Evolutionary conservation across 2,329 filamentous ascomycete genomes (phyloP).

Genomic region (Cytospora piceicola): DNA sequence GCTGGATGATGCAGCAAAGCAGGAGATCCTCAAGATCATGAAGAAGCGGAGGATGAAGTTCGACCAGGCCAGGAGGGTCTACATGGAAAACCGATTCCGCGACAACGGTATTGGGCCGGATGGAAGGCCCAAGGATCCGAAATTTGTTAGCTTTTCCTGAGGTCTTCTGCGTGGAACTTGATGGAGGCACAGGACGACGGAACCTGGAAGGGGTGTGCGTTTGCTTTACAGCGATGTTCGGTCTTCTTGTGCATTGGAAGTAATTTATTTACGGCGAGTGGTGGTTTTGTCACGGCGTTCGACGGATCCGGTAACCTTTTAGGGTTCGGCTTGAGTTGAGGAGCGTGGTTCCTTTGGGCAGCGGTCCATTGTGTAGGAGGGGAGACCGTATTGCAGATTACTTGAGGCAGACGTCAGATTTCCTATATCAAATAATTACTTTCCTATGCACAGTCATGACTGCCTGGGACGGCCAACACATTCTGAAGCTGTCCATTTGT

Average conservation of each 20-base stretch:
- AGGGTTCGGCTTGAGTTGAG: neutral
- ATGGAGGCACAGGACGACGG: neutral
- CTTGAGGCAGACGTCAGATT: slow-evolving; percentile 19
- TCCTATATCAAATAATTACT: neutral
- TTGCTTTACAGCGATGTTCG: neutral
- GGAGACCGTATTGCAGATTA: slow-evolving; percentile 3
- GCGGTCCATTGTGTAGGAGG: neutral
- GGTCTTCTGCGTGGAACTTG: neutral
- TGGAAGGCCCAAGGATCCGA: slow-evolving; percentile 85
- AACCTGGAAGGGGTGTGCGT: neutral
- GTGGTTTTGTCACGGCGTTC: slow-evolving; percentile 21
- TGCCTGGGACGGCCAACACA: neutral
- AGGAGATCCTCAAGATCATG: slow-evolving; percentile 88
- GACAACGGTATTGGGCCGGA: slow-evolving; percentile 88
- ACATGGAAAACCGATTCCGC: slow-evolving; percentile 83
- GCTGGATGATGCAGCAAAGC: slow-evolving; percentile 78
- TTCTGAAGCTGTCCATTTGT: neutral
- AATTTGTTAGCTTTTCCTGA: slow-evolving; percentile 91
- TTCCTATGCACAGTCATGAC: slow-evolving; percentile 6
- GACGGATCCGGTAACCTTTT: slow-evolving; percentile 7
- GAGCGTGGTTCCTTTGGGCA: neutral
- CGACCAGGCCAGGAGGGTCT: slow-evolving; percentile 86
- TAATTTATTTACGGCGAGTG: neutral
- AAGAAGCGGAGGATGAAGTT: slow-evolving; percentile 80
- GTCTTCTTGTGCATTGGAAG: neutral